Conservation (phyloP, 2,329 filamentous ascomycete species). For the Monosporascus ibericus region DNA sequence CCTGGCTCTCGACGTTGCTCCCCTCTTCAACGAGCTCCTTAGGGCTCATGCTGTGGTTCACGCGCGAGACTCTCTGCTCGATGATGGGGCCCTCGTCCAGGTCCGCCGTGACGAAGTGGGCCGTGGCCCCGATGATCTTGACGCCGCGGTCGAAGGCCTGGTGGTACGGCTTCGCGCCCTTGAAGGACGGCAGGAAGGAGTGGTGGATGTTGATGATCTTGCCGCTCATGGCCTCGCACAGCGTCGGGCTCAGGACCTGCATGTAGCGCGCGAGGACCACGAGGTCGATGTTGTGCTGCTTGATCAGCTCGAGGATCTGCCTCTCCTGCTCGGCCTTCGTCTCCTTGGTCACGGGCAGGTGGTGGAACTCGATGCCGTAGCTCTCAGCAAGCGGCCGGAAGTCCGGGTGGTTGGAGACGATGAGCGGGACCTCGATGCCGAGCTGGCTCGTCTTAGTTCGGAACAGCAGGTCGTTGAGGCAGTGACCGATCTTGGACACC, state of each 20-base stretch:
- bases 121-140: slow-evolving; percentile 82
- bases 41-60: slow-evolving; percentile 70
- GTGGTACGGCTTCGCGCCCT: slow-evolving; percentile 83
- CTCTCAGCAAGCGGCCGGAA: slow-evolving; percentile 61
- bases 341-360: slow-evolving; percentile 72
- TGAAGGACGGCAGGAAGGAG: slow-evolving; percentile 80
- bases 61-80: slow-evolving; percentile 72
- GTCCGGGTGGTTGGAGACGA: slow-evolving; percentile 78
- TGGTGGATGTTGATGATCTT: slow-evolving; percentile 92
- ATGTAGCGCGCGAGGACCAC: slow-evolving; percentile 81
- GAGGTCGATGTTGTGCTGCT: slow-evolving; percentile 65
- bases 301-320: slow-evolving; percentile 64
- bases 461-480: slow-evolving; percentile 78
- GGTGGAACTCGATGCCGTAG: slow-evolving; percentile 74
- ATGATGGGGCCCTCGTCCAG: slow-evolving; percentile 85
- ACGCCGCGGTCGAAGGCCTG: slow-evolving; percentile 82
- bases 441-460: slow-evolving; percentile 69
- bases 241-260: slow-evolving; percentile 71
- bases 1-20: slow-evolving; percentile 78
- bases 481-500: slow-evolving; percentile 86
- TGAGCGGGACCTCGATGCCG: slow-evolving; percentile 67
- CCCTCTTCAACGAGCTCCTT: slow-evolving; percentile 75
- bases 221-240: slow-evolving; percentile 75
- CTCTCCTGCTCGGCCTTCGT: slow-evolving; percentile 71
- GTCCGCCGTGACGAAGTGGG: slow-evolving; percentile 81